phyloP scores from a whole-genome alignment of 164 flowering plant species.

The grape (Vitis vinifera) region ASM3070453v1 NC_081807.1:470501-471000 shows the following conservation, averaged over 20 bases:
- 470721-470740: not conserved
- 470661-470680: conserved; percentile 61
- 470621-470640: conserved; percentile 76
- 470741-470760: conserved; percentile 47
- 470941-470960: too few species aligned
- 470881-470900: too few species aligned
- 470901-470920: too few species aligned
- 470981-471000: too few species aligned
- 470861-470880: too few species aligned
- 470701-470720: not conserved
- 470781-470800: conserved; percentile 60
- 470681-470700: conserved; percentile 33
- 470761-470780: conserved; percentile 54
- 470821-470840: conserved; percentile 10
- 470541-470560: too few species aligned
- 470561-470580: conserved; percentile 29
- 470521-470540: too few species aligned
- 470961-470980: too few species aligned
- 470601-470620: conserved; percentile 64
- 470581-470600: conserved; percentile 62
- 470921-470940: too few species aligned
- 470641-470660: conserved; percentile 64
- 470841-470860: too few species aligned
- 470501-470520: too few species aligned
- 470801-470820: conserved; percentile 67